Percentiles rank a stretch among this genome's conserved stretches.
Evolutionary conservation across 176 grass and related monocot species (phyloP).

Genomic region (Leersia perrieri): DNA sequence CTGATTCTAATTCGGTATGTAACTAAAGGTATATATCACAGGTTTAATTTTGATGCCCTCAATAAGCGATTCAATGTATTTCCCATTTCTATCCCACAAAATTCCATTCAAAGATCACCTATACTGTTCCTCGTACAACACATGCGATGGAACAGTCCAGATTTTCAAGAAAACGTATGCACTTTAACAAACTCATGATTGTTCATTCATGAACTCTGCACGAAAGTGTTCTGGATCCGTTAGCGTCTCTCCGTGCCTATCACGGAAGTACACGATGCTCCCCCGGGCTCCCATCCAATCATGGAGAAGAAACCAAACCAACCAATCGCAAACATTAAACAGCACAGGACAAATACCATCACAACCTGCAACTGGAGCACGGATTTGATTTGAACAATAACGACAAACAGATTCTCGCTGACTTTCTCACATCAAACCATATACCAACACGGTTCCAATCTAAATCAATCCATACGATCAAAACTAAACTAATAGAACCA

Average conservation of each 20-base stretch:
- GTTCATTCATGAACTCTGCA: slow-evolving; percentile 3
- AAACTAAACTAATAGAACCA: neutral
- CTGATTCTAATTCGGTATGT: neutral
- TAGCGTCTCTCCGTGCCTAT: neutral
- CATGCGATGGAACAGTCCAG: neutral
- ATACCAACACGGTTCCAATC: slow-evolving; percentile 1
- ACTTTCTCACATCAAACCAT: neutral
- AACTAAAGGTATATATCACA: neutral
- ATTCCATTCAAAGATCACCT: neutral
- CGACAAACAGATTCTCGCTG: neutral
- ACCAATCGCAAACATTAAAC: neutral
- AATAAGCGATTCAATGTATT: neutral
- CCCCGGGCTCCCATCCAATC: neutral
- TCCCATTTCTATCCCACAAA: neutral
- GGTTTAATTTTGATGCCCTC: neutral
- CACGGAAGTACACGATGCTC: neutral
- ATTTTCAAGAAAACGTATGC: neutral
- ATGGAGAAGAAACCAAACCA: neutral
- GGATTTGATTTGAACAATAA: neutral
- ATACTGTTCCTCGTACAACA: neutral
- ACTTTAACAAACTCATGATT: slow-evolving; percentile 3
- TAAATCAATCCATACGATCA: slow-evolving; percentile 9
- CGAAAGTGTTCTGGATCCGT: slow-evolving; percentile 12
- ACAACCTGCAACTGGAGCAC: neutral
- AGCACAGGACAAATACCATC: slow-evolving; percentile 5